A percentile compares a stretch with the other conserved stretches of the same genome.
Evolutionary conservation across 179 eudicot species (phyloP).

Genomic region (Beta macrorhiza): DNA sequence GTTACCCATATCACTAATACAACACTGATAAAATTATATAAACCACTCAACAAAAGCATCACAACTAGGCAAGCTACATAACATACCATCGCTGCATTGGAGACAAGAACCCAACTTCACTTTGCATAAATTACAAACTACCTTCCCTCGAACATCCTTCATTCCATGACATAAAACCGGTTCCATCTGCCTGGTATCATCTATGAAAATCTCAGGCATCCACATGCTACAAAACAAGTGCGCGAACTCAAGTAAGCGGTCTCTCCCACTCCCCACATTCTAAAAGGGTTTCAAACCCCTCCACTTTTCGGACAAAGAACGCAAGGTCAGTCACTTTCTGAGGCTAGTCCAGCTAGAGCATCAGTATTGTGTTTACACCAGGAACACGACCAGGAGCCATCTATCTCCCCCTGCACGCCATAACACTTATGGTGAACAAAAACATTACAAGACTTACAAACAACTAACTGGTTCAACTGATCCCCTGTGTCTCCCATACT

Average conservation of each 20-base stretch:
- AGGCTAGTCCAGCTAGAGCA: constrained; percentile 19
- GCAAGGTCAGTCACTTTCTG: constrained; percentile 54
- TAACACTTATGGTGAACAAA: constrained; percentile 92
- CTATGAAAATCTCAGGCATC: constrained; percentile 83
- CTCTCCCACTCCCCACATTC: constrained; percentile 43
- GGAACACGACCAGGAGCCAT: constrained; percentile 67
- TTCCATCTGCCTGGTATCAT: constrained; percentile 80
- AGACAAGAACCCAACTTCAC: too few species aligned
- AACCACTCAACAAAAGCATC: too few species aligned
- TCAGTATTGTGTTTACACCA: constrained; percentile 65
- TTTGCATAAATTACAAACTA: too few species aligned
- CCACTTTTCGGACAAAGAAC: constrained; percentile 73
- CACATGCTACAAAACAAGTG: constrained; percentile 93
- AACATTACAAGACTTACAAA: constrained; percentile 69
- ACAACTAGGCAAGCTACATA: too few species aligned
- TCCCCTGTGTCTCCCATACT: constrained; percentile 68
- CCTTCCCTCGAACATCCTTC: constrained; percentile 68
- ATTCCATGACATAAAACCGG: constrained; percentile 69
- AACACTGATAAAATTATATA: too few species aligned
- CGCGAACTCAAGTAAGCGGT: constrained; percentile 50
- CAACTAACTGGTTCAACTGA: constrained; percentile 61
- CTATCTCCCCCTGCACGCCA: constrained; percentile 68
- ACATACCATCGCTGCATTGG: too few species aligned
- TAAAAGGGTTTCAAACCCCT: constrained; percentile 71
- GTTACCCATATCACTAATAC: too few species aligned